Conservation (phyloP, 371 early-diverging fungal genomes). For the Funneliformis caledonium region DNA sequence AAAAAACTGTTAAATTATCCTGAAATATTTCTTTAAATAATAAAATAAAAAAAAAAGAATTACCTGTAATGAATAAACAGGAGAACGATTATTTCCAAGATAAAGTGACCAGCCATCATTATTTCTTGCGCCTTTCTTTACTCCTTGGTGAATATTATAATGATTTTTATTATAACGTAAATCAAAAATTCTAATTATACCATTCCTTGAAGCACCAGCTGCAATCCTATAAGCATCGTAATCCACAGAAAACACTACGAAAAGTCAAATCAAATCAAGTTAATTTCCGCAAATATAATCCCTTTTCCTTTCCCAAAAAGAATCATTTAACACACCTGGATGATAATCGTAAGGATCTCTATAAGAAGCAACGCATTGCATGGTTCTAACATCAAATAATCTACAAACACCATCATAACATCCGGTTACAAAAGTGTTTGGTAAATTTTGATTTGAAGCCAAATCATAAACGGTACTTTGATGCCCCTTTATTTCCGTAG, state of each 20-base stretch:
- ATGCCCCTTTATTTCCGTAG: background rate
- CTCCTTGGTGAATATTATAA: too few relatives aligned
- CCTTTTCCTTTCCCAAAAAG: background rate
- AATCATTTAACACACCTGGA: background rate
- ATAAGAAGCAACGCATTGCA: conserved; percentile 21
- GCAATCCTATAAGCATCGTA: conserved; percentile 8
- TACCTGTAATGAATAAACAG: conserved; percentile 16
- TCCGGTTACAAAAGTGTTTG: conserved; percentile 17
- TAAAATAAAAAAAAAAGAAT: background rate
- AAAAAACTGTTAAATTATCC: background rate
- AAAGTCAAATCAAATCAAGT: background rate
- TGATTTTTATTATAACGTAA: conserved; percentile 2
- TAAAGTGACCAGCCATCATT: conserved; percentile 18
- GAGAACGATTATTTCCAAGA: conserved; percentile 14
- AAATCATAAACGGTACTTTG: conserved; percentile 21
- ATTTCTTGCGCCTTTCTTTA: background rate
- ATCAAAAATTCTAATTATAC: conserved; percentile 13
- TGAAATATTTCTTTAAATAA: background rate
- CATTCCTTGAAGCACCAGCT: background rate
- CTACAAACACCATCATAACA: background rate
- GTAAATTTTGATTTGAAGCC: conserved; percentile 15
- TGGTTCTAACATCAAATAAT: conserved; percentile 16
- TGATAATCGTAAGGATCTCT: conserved; percentile 9
- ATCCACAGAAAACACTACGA: conserved; percentile 13
- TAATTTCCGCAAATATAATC: background rate